Base-by-base conservation (phyloP, 2,329 filamentous ascomycete genomes). In the Sporothrix brasiliensis region DNA sequence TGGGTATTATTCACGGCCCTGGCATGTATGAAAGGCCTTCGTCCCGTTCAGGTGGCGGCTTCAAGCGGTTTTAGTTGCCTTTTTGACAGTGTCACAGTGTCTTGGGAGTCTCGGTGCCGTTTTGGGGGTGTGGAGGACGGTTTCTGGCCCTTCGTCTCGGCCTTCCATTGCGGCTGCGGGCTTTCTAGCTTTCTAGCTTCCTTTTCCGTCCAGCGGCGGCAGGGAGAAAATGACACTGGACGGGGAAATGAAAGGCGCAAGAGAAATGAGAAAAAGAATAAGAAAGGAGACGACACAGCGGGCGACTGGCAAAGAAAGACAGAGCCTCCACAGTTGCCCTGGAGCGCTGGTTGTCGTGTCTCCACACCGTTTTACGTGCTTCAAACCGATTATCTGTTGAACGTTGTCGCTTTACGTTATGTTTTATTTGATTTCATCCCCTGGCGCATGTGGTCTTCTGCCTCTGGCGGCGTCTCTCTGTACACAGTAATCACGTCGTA, bases 181-280 rank as follows among this genome's bases (percentile, higher is more conserved):
- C 47, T 52, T 53, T 52, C 54, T 69, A 69, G 44, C 47, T 52
- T 53, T 52, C 54, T 69, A 69, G 68, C 56, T 69, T 69, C 68
- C 50, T 66, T 47, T 69, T 69, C 47, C 58, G 68, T 65, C 50
- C 49, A 47, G 14, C 13, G 47, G 67, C 27, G 24, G 19, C 49
- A 27, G 21, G 54, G 52, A 56, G 52, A 56, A 13, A 16, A 44
- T 44, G 14, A 14, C 41, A 13, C 14, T 16, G 14, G 19, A 19
- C 21, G 30, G 34, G 54, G 44, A 56, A 54, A 56, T 19, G 67
- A 19, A 19, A 16, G 30, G 13, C 14, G n/a, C 30, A 11, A 14
- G 52, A n/a, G 24, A 27, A 34, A 68, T 19, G 16, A 49, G 6
- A 30, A 11, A 19, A 41, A 30, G 60, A 63, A 27, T 30, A 63